phyloP scores from a whole-genome alignment of 2,329 filamentous ascomycete genomes.

The Trichoderma lentiforme region DNA sequence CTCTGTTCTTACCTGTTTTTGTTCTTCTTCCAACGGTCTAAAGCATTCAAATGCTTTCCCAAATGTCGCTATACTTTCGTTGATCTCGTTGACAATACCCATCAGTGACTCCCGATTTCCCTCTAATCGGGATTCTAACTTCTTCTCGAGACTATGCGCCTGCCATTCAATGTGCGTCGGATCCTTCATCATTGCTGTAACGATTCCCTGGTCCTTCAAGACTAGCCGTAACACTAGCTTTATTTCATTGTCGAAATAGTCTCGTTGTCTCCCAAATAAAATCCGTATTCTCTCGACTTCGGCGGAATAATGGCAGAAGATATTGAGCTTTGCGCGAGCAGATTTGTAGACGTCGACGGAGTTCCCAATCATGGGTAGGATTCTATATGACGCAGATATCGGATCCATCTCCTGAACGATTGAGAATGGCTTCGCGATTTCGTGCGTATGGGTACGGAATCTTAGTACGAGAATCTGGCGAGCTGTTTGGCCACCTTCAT shows the following conservation, averaged over 20 bases:
- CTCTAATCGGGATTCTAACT: not conserved
- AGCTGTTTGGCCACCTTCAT: not conserved
- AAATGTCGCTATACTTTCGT: not conserved
- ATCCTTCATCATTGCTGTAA: not conserved
- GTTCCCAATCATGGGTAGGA: not conserved
- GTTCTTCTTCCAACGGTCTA: not conserved
- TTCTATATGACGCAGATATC: not conserved
- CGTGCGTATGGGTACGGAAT: not conserved
- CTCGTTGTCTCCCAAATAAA: not conserved
- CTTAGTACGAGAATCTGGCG: too few relatives aligned
- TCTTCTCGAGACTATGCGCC: not conserved
- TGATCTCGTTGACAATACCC: not conserved
- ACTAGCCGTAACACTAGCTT: not conserved
- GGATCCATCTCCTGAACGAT: not conserved
- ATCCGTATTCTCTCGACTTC: slow-evolving; percentile 1
- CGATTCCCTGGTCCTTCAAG: not conserved
- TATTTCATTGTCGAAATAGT: not conserved
- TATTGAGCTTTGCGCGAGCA: not conserved
- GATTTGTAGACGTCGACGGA: not conserved
- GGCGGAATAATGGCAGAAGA: not conserved
- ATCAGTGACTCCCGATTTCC: not conserved
- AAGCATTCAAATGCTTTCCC: not conserved
- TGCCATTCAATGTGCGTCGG: not conserved
- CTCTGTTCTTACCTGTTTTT: not conserved
- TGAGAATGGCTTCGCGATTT: not conserved